Evolutionary conservation across 2,329 filamentous ascomycete genomes (phyloP).

Genomic region (Fusarium buharicum): DNA sequence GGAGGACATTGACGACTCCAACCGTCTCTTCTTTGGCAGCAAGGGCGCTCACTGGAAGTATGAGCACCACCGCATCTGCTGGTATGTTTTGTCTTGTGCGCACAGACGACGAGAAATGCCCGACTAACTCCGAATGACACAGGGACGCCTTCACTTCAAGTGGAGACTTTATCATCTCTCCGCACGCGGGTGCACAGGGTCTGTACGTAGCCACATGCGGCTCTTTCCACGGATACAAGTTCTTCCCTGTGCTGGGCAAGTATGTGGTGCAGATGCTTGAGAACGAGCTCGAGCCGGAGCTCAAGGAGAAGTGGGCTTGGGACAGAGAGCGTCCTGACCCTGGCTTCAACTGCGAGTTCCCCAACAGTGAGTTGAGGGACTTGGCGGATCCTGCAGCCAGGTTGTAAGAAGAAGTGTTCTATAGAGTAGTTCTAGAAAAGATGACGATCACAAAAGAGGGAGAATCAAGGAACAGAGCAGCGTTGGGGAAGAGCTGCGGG

Average conservation of each 20-base stretch:
- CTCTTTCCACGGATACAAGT: slow-evolving; percentile 75
- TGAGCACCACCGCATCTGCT: slow-evolving; percentile 73
- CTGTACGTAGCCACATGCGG: slow-evolving; percentile 72
- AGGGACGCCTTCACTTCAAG: slow-evolving; percentile 74
- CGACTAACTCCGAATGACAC: slow-evolving; percentile 15
- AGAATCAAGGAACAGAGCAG: slow-evolving; percentile 10
- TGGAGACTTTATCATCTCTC: slow-evolving; percentile 71
- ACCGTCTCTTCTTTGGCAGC: slow-evolving; percentile 68
- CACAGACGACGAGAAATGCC: not conserved
- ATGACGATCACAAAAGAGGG: not conserved
- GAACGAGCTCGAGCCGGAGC: slow-evolving; percentile 55
- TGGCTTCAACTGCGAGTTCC: slow-evolving; percentile 64
- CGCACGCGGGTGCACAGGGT: slow-evolving; percentile 61
- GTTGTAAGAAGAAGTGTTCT: slow-evolving; percentile 36
- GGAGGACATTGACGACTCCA: slow-evolving; percentile 67
- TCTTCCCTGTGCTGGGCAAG: slow-evolving; percentile 71
- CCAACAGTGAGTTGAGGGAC: slow-evolving; percentile 67
- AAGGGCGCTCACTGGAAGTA: slow-evolving; percentile 66
- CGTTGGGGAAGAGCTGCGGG: slow-evolving; percentile 25
- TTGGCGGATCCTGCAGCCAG: slow-evolving; percentile 51
- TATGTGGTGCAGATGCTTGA: slow-evolving; percentile 69
- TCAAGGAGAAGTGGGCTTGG: slow-evolving; percentile 65
- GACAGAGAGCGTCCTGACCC: slow-evolving; percentile 67
- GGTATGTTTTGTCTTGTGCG: slow-evolving; percentile 62
- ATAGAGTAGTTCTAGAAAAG: slow-evolving; percentile 9